These are phyloP conservation scores for Drosera spatulata DNA, from an alignment of 179 eudicot genomes.

Conservation along the genomic window DNA sequence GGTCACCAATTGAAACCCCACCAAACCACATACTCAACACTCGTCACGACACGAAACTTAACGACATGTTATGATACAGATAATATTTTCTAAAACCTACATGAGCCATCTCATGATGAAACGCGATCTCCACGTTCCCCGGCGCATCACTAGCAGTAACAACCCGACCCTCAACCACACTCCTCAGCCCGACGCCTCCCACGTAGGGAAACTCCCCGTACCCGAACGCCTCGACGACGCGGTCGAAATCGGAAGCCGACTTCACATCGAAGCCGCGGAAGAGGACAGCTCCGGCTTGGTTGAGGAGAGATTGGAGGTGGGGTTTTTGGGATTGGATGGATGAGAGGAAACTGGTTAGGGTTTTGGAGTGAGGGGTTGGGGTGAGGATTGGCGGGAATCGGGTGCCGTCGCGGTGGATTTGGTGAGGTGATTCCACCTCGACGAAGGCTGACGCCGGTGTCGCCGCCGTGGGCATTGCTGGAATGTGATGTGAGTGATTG, in stretches of 20 bases:
- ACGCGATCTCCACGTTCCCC: too few relatives aligned
- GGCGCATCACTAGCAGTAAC: too few relatives aligned
- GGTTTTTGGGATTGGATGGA: conserved; percentile 26
- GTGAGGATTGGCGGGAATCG: conserved; percentile 47
- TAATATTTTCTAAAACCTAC: too few relatives aligned
- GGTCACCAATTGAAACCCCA: too few relatives aligned
- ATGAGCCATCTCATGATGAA: too few relatives aligned
- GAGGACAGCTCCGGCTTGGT: conserved; percentile 40
- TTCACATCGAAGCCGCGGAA: conserved; percentile 44
- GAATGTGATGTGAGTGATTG: too few relatives aligned
- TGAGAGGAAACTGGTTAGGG: conserved; percentile 7
- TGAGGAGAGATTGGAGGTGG: conserved; percentile 43
- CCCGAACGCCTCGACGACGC: conserved; percentile 32
- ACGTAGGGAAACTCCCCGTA: conserved; percentile 62
- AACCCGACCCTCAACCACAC: conserved; percentile 16
- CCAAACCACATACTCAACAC: too few relatives aligned
- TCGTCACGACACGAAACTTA: too few relatives aligned
- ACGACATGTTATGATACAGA: too few relatives aligned
- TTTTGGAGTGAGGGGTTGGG: not conserved
- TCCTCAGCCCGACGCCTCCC: conserved; percentile 70
- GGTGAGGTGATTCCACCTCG: conserved; percentile 34
- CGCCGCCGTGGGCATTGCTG: too few relatives aligned
- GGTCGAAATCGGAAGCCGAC: conserved; percentile 22
- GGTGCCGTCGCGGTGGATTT: conserved; percentile 22
- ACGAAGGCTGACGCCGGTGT: too few relatives aligned